phyloP scores from a whole-genome alignment of 176 grass and related monocot species.

The Calamus simplicifolius region DNA sequence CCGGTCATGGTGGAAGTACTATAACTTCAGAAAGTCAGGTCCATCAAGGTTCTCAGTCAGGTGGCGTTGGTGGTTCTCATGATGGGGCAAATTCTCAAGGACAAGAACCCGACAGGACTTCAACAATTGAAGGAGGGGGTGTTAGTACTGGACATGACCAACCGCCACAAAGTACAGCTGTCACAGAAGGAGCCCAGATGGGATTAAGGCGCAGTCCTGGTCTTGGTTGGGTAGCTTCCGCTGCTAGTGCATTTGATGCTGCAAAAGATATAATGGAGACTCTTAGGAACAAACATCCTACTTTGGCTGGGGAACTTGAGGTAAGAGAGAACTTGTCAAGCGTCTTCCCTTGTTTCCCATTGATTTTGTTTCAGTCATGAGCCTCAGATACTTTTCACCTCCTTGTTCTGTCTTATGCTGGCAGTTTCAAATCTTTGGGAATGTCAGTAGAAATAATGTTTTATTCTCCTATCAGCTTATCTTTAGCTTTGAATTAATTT shows the following conservation, averaged over 20 bases:
- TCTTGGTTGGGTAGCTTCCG: conserved; percentile 64
- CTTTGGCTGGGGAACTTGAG: conserved; percentile 47
- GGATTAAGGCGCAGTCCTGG: conserved; percentile 52
- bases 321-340: conserved; percentile 14
- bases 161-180: conserved; percentile 50
- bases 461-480: too few relatives aligned
- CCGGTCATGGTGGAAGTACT: conserved; percentile 35
- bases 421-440: too few relatives aligned
- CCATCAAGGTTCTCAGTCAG: conserved; percentile 50
- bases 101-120: conserved; percentile 67
- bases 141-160: conserved; percentile 52
- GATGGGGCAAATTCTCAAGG: conserved; percentile 65
- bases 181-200: conserved; percentile 43
- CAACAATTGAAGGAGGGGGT: conserved; percentile 46
- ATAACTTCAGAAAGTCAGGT: conserved; percentile 47
- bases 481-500: too few relatives aligned
- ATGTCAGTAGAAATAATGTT: too few relatives aligned
- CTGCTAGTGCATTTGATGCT: conserved; percentile 92
- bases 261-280: conserved; percentile 99
- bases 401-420: too few relatives aligned
- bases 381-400: neutral
- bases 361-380: neutral
- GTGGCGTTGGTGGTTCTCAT: conserved; percentile 50
- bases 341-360: neutral
- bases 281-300: conserved; percentile 85